These are phyloP conservation scores for Kodamaea sp. DNA, from an alignment of 1,139 yeast genomes.

Conservation along the genomic window DNA sequence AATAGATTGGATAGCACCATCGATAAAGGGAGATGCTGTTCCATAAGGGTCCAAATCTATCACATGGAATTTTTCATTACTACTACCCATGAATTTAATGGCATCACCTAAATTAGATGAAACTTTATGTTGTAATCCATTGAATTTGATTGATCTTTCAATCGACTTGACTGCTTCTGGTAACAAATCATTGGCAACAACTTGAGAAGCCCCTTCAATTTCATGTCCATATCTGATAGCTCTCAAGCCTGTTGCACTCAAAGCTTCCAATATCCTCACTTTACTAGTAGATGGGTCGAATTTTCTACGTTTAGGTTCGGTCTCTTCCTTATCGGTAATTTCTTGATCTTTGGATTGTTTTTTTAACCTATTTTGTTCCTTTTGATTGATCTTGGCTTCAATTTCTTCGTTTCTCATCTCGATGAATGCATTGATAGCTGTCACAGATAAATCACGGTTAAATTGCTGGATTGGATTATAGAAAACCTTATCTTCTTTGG, in stretches of 20 bases:
- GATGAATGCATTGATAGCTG: constrained; percentile 85
- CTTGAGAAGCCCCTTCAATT: constrained; percentile 64
- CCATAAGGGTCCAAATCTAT: constrained; percentile 97
- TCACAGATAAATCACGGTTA: constrained; percentile 83
- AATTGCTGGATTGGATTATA: constrained; percentile 97
- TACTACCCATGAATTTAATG: constrained; percentile 64
- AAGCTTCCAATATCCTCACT: constrained; percentile 65
- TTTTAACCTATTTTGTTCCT: constrained; percentile 24
- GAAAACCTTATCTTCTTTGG: constrained; percentile 77
- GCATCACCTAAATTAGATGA: constrained; percentile 82
- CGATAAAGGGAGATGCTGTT: constrained; percentile 92
- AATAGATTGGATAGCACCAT: constrained; percentile 79
- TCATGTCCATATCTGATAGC: constrained; percentile 93
- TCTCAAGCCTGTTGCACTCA: constrained; percentile 92
- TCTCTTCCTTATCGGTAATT: constrained; percentile 8
- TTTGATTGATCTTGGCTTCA: constrained; percentile 22
- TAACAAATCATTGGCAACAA: constrained; percentile 86
- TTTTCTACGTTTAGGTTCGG: constrained; percentile 7
- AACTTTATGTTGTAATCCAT: constrained; percentile 52
- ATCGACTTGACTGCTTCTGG: constrained; percentile 86
- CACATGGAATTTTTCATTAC: constrained; percentile 59
- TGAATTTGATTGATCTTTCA: constrained; percentile 63
- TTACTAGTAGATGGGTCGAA: constrained; percentile 3
- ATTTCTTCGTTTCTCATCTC: constrained; percentile 40
- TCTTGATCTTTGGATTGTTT: constrained; percentile 19